A percentile compares a stretch with the other conserved stretches of the same genome.
phyloP scores from a whole-genome alignment of 768 basidiomycete genomes.

The Tricholoma terreum region DNA sequence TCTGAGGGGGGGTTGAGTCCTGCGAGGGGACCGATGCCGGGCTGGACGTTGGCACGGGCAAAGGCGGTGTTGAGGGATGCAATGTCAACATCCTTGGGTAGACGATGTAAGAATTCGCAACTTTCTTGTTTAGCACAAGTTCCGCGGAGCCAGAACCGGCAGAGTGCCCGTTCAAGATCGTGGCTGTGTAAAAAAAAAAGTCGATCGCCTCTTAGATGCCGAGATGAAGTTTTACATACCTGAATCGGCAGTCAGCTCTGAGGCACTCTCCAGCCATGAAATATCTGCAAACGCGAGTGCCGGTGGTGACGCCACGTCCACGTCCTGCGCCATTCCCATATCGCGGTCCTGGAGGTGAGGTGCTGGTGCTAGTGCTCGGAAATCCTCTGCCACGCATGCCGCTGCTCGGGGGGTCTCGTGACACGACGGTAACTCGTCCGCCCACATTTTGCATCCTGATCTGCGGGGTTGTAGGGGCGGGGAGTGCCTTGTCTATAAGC shows the following conservation, averaged over 20 bases:
- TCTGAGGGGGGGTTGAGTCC: slow-evolving; percentile 46
- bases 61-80: slow-evolving; percentile 64
- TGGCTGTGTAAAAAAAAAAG: slow-evolving; percentile 50
- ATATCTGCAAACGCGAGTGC: slow-evolving; percentile 89
- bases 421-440: slow-evolving; percentile 63
- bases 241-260: slow-evolving; percentile 95
- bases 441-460: slow-evolving; percentile 61
- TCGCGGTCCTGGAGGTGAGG: slow-evolving; percentile 33
- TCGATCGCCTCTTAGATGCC: not conserved
- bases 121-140: slow-evolving; percentile 95
- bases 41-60: slow-evolving; percentile 59
- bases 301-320: slow-evolving; percentile 49
- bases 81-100: slow-evolving; percentile 84
- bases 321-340: slow-evolving; percentile 44
- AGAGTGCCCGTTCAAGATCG: slow-evolving; percentile 90
- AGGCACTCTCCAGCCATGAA: slow-evolving; percentile 96
- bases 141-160: slow-evolving; percentile 96
- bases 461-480: slow-evolving; percentile 42
- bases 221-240: slow-evolving; percentile 46
- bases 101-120: slow-evolving; percentile 94
- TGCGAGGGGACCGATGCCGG: slow-evolving; percentile 41
- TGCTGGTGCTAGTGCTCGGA: slow-evolving; percentile 25
- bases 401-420: slow-evolving; percentile 48
- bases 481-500: slow-evolving; percentile 73
- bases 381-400: slow-evolving; percentile 39